A percentile compares a stretch with the other conserved stretches of the same genome.
Conservation (phyloP, 495 filamentous ascomycete species). For the Cudoniella acicularis region DNA sequence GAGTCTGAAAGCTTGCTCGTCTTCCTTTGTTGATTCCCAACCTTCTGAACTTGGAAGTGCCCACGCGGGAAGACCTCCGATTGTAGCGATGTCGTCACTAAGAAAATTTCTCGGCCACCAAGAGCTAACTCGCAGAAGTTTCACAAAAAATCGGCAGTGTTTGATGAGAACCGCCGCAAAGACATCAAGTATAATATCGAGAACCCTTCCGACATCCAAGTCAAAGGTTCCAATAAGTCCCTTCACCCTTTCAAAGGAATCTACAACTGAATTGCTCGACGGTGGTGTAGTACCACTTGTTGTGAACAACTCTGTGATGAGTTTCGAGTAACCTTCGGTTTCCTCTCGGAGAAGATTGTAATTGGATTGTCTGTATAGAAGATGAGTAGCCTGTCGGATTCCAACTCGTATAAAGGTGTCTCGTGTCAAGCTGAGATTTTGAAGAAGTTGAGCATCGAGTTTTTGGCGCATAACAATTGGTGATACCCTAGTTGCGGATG, state of each 20-base stretch:
- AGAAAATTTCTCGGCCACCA: conserved; percentile 83
- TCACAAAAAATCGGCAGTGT: conserved; percentile 88
- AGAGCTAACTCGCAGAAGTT: conserved; percentile 82
- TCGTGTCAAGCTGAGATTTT: conserved; percentile 74
- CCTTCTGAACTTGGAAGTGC: conserved; percentile 64
- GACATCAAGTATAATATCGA: conserved; percentile 89
- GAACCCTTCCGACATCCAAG: conserved; percentile 86
- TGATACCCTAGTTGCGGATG: conserved; percentile 68
- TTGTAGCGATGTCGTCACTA: neutral
- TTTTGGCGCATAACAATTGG: conserved; percentile 70
- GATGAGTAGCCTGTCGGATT: conserved; percentile 83
- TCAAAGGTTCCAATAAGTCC: conserved; percentile 91
- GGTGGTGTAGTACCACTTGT: conserved; percentile 62
- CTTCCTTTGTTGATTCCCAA: conserved; percentile 59
- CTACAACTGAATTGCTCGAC: conserved; percentile 59
- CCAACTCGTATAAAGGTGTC: conserved; percentile 77
- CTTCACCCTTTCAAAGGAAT: conserved; percentile 73
- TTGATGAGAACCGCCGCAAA: conserved; percentile 81
- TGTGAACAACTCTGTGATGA: conserved; percentile 84
- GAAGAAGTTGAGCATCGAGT: conserved; percentile 73
- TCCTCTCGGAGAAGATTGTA: conserved; percentile 96
- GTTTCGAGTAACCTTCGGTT: conserved; percentile 87
- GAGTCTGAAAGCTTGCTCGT: conserved; percentile 47
- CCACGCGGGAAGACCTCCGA: conserved; percentile 68
- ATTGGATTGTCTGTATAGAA: conserved; percentile 91